Percentiles rank a stretch among this genome's conserved stretches.
Evolutionary conservation across 768 basidiomycete genomes (phyloP).

Genomic region (Rhizopogon vinicolor): DNA sequence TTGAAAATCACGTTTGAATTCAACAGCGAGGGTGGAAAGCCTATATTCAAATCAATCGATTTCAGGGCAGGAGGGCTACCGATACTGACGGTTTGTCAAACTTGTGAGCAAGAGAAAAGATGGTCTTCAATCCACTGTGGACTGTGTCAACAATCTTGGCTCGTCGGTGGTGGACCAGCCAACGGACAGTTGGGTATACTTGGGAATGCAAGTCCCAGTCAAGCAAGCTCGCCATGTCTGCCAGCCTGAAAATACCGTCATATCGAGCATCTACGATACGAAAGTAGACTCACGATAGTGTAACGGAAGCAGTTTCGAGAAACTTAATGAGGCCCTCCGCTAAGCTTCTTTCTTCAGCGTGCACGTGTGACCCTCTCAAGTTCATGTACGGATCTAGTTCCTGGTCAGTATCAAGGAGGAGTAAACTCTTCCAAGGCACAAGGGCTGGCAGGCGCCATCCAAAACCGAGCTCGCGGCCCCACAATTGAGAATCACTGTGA

Average conservation of each 20-base stretch:
- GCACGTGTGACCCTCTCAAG: slow-evolving; percentile 53
- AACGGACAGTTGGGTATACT: slow-evolving; percentile 86
- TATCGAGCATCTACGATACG: background rate
- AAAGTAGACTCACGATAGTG: slow-evolving; percentile 58
- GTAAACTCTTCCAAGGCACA: slow-evolving; percentile 87
- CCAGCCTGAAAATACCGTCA: slow-evolving; percentile 41
- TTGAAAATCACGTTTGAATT: slow-evolving; percentile 62
- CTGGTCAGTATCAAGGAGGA: slow-evolving; percentile 63
- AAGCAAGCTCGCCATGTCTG: slow-evolving; percentile 73
- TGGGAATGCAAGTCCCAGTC: slow-evolving; percentile 84
- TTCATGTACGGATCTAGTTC: slow-evolving; percentile 58
- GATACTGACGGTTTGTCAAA: slow-evolving; percentile 55
- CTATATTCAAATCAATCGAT: slow-evolving; percentile 6
- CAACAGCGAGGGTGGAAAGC: slow-evolving; percentile 40
- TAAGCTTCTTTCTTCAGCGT: slow-evolving; percentile 58
- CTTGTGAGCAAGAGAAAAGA: slow-evolving; percentile 70
- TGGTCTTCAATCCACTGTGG: slow-evolving; percentile 72
- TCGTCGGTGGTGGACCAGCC: slow-evolving; percentile 86
- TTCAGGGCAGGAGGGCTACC: slow-evolving; percentile 2
- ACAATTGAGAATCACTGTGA: slow-evolving; percentile 44
- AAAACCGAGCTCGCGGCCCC: slow-evolving; percentile 65
- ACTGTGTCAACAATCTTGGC: slow-evolving; percentile 89
- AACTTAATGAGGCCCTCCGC: slow-evolving; percentile 74
- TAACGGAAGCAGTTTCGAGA: slow-evolving; percentile 67
- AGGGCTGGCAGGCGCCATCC: slow-evolving; percentile 74